Conservation (phyloP, 179 eudicot species). For the Sideroxylon spinosum region DNA sequence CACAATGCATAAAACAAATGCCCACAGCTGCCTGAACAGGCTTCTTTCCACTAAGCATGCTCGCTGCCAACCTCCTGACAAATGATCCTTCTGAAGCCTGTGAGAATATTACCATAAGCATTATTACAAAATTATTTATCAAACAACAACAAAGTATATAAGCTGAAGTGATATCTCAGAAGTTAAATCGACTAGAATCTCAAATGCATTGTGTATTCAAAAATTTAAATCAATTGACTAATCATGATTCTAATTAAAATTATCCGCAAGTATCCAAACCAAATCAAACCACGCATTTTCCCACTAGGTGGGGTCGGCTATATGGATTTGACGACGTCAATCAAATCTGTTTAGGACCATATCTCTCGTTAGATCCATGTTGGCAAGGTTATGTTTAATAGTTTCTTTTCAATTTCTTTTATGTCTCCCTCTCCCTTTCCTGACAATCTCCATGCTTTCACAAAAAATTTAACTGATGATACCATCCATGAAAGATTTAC, state of each 20-base stretch:
- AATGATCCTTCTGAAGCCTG: conserved; percentile 64
- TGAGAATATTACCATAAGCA: neutral
- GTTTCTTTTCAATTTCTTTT: too few relatives aligned
- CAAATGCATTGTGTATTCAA: conserved; percentile 1
- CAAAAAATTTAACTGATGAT: neutral
- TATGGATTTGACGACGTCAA: too few relatives aligned
- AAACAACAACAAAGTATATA: neutral
- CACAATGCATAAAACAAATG: conserved; percentile 16
- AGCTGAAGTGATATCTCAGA: neutral
- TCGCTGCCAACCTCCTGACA: conserved; percentile 81
- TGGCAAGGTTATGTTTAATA: too few relatives aligned
- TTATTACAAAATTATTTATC: neutral
- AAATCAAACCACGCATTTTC: too few relatives aligned
- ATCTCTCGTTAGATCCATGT: too few relatives aligned
- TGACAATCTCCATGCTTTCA: too few relatives aligned
- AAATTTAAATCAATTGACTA: neutral
- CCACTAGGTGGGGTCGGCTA: too few relatives aligned
- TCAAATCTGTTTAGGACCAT: too few relatives aligned
- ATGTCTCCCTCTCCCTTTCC: too few relatives aligned
- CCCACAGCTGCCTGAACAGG: conserved; percentile 80
- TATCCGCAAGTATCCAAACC: neutral
- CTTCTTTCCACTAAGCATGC: conserved; percentile 96
- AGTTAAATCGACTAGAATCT: neutral
- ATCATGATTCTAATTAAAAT: neutral
- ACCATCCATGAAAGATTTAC: neutral